Evolutionary conservation across 176 grass and related monocot species (phyloP).

Genomic region (Secale cereale): DNA sequence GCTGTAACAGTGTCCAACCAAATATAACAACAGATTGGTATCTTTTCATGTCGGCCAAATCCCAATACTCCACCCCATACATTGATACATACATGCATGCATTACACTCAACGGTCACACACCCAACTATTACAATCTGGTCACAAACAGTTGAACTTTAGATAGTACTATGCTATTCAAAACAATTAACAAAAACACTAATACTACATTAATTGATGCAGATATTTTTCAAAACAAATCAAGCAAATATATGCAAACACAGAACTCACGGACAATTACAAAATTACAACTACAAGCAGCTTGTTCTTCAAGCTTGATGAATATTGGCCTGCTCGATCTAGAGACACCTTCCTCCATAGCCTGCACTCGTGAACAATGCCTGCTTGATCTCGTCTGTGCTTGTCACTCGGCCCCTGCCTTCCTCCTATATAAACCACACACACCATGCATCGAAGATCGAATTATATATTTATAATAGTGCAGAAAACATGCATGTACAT

Average conservation of each 20-base stretch:
- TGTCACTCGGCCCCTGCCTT: slow-evolving; percentile 39
- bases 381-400: slow-evolving; percentile 86
- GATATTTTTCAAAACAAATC: neutral
- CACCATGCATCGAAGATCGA: neutral
- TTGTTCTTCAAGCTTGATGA: neutral
- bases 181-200: neutral
- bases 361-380: slow-evolving; percentile 70
- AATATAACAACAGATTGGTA: neutral
- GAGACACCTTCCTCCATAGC: slow-evolving; percentile 66
- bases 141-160: neutral
- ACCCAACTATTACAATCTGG: slow-evolving; percentile 11
- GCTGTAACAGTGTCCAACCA: neutral
- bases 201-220: slow-evolving; percentile 11
- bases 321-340: slow-evolving; percentile 19
- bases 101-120: neutral
- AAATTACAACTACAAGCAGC: neutral
- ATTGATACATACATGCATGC: too few relatives aligned
- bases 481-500: neutral
- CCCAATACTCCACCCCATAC: neutral
- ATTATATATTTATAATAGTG: neutral
- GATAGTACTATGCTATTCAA: neutral
- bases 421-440: slow-evolving; percentile 27
- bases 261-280: neutral
- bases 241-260: neutral
- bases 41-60: slow-evolving; percentile 24